Conservation (phyloP, 495 filamentous ascomycete genomes). For the Penicillium odoratum region DNA sequence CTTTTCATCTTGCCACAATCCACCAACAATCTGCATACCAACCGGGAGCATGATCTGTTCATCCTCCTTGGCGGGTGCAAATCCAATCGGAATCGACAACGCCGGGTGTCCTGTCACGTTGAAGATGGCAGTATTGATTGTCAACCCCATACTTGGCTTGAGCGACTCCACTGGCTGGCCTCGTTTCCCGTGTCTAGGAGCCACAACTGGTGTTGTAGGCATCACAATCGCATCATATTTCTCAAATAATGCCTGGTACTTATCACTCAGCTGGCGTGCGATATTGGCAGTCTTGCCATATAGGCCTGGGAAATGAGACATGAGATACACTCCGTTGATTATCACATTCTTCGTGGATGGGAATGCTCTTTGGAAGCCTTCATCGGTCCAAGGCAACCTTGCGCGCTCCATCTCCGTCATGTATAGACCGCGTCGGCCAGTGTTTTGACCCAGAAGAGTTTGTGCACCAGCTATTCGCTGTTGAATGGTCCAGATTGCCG, state of each 20-base stretch:
- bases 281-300: slow-evolving; percentile 45
- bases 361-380: slow-evolving; percentile 35
- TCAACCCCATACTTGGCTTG: slow-evolving; percentile 43
- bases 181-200: slow-evolving; percentile 36
- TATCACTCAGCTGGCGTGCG: slow-evolving; percentile 42
- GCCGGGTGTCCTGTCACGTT: slow-evolving; percentile 60
- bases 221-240: slow-evolving; percentile 49
- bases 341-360: slow-evolving; percentile 45
- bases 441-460: slow-evolving; percentile 38
- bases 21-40: slow-evolving; percentile 59
- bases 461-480: slow-evolving; percentile 43
- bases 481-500: slow-evolving; percentile 52
- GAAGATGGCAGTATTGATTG: slow-evolving; percentile 57
- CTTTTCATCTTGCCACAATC: slow-evolving; percentile 38
- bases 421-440: slow-evolving; percentile 39
- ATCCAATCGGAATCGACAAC: slow-evolving; percentile 55
- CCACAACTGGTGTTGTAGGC: slow-evolving; percentile 47
- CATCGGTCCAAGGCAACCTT: slow-evolving; percentile 34
- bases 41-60: slow-evolving; percentile 49
- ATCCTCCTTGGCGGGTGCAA: slow-evolving; percentile 45
- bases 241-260: slow-evolving; percentile 43
- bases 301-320: slow-evolving; percentile 36
- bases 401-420: slow-evolving; percentile 39
- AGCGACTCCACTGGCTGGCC: slow-evolving; percentile 42
- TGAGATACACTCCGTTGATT: slow-evolving; percentile 43